These are phyloP conservation scores for Coelomomyces lativittatus DNA, from an alignment of 371 early-diverging fungal genomes.

Conservation along the genomic window DNA sequence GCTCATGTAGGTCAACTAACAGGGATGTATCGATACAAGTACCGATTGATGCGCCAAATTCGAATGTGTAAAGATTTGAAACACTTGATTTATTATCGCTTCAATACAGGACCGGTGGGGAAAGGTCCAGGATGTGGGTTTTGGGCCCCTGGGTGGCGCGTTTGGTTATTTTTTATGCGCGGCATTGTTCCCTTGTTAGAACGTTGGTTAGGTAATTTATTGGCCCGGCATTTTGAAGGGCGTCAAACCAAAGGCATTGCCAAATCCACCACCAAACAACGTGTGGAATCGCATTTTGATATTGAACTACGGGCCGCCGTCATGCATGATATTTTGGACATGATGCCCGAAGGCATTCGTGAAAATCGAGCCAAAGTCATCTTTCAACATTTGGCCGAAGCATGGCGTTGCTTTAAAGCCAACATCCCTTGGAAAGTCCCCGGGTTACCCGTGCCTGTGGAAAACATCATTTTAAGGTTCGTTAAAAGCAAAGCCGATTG, in stretches of 20 bases:
- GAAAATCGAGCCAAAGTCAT: slow-evolving; percentile 88
- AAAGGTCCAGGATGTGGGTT: slow-evolving; percentile 95
- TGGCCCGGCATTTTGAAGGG: slow-evolving; percentile 96
- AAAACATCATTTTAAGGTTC: slow-evolving; percentile 94
- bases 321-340: slow-evolving; percentile 88
- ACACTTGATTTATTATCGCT: slow-evolving; percentile 83
- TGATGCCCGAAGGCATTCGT: slow-evolving; percentile 95
- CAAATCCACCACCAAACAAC: slow-evolving; percentile 95
- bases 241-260: slow-evolving; percentile 90
- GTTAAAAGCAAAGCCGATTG: slow-evolving; percentile 97
- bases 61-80: slow-evolving; percentile 90
- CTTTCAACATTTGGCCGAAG: slow-evolving; percentile 90
- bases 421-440: slow-evolving; percentile 98
- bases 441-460: slow-evolving; percentile 88
- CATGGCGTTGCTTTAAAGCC: slow-evolving; percentile 97
- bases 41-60: slow-evolving; percentile 93
- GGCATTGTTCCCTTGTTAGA: slow-evolving; percentile 93
- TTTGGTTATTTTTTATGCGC: slow-evolving; percentile 97
- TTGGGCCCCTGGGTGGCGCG: slow-evolving; percentile 99
- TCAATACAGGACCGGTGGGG: slow-evolving; percentile 90
- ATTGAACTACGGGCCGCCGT: slow-evolving; percentile 90
- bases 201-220: slow-evolving; percentile 90
- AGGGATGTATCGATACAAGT: slow-evolving; percentile 99
- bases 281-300: slow-evolving; percentile 95
- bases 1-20: slow-evolving; percentile 97